Percentiles rank a stretch among this genome's conserved stretches.
Evolutionary conservation across 2,329 filamentous ascomycete genomes (phyloP).

Genomic region (Cytospora mali): DNA sequence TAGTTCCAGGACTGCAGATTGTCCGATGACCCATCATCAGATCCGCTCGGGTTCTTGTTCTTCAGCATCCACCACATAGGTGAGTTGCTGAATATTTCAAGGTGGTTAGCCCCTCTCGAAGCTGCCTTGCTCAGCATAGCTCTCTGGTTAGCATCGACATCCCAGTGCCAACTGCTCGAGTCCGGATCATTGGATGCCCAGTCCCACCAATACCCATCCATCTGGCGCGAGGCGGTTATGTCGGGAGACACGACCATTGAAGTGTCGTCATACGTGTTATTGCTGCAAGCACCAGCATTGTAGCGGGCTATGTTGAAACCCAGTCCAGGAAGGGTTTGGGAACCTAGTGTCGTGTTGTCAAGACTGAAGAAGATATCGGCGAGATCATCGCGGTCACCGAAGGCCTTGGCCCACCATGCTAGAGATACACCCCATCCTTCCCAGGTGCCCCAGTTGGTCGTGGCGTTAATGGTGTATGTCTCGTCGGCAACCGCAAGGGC

Average conservation of each 20-base stretch:
- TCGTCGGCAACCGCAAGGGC: constrained; percentile 32
- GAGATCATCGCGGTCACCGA: constrained; percentile 45
- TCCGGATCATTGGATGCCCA: constrained; percentile 40
- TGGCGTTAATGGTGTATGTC: constrained; percentile 38
- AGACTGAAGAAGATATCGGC: constrained; percentile 45
- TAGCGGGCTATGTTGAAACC: constrained; percentile 48
- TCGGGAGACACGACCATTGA: constrained; percentile 42
- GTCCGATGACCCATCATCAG: constrained; percentile 38
- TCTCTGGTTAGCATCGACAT: constrained; percentile 44
- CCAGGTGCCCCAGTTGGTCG: constrained; percentile 44
- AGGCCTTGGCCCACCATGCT: constrained; percentile 47
- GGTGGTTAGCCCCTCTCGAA: constrained; percentile 39
- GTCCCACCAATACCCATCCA: constrained; percentile 46
- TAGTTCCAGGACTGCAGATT: constrained; percentile 46
- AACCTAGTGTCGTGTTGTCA: constrained; percentile 36
- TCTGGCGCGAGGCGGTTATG: constrained; percentile 42
- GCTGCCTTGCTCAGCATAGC: constrained; percentile 43
- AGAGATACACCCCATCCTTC: constrained; percentile 48
- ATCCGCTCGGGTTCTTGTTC: constrained; percentile 47
- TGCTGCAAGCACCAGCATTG: constrained; percentile 46
- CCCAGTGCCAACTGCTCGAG: constrained; percentile 44
- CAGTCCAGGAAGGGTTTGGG: constrained; percentile 41
- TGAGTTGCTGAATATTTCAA: constrained; percentile 51
- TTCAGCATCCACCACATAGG: constrained; percentile 50
- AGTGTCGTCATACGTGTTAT: constrained; percentile 38